phyloP scores from a whole-genome alignment of 1,284 basidiomycete species.

The Microbotryum violaceum region DNA sequence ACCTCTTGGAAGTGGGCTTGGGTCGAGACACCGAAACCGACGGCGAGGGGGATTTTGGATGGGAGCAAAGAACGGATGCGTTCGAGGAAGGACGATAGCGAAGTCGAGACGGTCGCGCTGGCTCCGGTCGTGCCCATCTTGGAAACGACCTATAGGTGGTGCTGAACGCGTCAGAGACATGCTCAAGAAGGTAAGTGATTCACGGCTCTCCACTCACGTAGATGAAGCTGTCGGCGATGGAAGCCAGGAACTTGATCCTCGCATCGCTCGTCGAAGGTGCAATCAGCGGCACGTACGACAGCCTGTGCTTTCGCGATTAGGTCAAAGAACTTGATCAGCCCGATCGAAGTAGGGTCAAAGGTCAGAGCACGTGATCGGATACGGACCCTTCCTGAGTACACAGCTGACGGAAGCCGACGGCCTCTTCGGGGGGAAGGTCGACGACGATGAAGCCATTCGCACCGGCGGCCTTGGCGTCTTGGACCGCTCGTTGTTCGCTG shows the following conservation, averaged over 20 bases:
- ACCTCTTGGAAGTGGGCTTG: conserved; percentile 83
- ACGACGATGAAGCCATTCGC: conserved; percentile 98
- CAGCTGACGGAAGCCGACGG: conserved; percentile 76
- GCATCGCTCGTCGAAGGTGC: conserved; percentile 84
- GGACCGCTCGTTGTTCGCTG: conserved; percentile 86
- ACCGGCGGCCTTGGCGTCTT: conserved; percentile 77
- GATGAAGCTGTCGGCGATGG: conserved; percentile 94
- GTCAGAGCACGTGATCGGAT: conserved; percentile 3
- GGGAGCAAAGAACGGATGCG: conserved; percentile 51
- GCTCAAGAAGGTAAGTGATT: background rate
- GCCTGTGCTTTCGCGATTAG: conserved; percentile 45
- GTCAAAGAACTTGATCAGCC: background rate
- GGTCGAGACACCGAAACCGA: conserved; percentile 95
- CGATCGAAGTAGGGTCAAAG: background rate
- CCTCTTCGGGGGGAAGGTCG: conserved; percentile 96
- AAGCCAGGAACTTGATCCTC: conserved; percentile 82
- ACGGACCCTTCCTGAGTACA: conserved; percentile 71
- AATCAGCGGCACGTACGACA: conserved; percentile 94
- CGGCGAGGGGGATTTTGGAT: conserved; percentile 74
- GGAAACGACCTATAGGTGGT: conserved; percentile 38
- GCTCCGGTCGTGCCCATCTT: conserved; percentile 98
- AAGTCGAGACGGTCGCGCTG: conserved; percentile 54
- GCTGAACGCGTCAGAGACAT: background rate
- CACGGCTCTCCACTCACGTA: conserved; percentile 54
- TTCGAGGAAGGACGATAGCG: conserved; percentile 39